Evolutionary conservation across 2,329 filamentous ascomycete genomes (phyloP).

Genomic region (Fusarium sp.): DNA sequence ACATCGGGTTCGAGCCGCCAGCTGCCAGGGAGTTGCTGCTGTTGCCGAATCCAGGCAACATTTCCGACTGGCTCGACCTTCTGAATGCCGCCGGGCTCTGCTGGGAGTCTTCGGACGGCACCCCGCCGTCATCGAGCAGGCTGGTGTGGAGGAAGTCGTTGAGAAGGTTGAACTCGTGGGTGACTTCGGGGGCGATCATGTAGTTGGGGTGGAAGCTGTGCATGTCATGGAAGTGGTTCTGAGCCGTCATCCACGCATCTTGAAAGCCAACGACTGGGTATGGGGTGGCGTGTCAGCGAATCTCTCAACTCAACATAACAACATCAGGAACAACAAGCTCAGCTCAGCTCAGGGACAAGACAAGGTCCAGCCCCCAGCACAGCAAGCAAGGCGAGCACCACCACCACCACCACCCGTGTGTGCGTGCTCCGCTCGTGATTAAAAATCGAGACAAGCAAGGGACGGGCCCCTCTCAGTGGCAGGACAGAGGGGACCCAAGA

Average conservation of each 20-base stretch:
- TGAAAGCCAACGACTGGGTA: constrained; percentile 77
- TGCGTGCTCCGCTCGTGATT: constrained; percentile 37
- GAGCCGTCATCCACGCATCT: constrained; percentile 82
- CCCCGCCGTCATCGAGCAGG: constrained; percentile 83
- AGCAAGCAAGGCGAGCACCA: constrained; percentile 26
- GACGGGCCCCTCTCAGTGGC: constrained; percentile 27
- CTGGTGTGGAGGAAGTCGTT: constrained; percentile 97
- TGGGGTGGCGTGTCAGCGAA: constrained; percentile 41
- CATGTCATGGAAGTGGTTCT: constrained; percentile 87
- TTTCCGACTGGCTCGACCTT: constrained; percentile 56
- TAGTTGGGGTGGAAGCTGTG: constrained; percentile 93
- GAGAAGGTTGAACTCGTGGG: constrained; percentile 95
- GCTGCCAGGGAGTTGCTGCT: constrained; percentile 48
- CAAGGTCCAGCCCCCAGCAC: constrained; percentile 29
- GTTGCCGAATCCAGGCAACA: constrained; percentile 61
- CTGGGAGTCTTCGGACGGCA: constrained; percentile 72
- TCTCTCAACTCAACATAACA: constrained; percentile 27
- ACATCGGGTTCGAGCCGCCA: constrained; percentile 34
- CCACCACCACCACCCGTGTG: constrained; percentile 3
- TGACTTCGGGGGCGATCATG: constrained; percentile 92
- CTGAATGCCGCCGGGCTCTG: constrained; percentile 58
- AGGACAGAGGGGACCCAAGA: constrained; percentile 47
- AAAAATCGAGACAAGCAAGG: constrained; percentile 36
- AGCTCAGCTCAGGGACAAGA: constrained; percentile 1
- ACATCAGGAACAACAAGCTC: constrained; percentile 17